A percentile compares a stretch with the other conserved stretches of the same genome.
Conservation (phyloP, 257 asterid genomes). For the Catharanthus roseus region DNA sequence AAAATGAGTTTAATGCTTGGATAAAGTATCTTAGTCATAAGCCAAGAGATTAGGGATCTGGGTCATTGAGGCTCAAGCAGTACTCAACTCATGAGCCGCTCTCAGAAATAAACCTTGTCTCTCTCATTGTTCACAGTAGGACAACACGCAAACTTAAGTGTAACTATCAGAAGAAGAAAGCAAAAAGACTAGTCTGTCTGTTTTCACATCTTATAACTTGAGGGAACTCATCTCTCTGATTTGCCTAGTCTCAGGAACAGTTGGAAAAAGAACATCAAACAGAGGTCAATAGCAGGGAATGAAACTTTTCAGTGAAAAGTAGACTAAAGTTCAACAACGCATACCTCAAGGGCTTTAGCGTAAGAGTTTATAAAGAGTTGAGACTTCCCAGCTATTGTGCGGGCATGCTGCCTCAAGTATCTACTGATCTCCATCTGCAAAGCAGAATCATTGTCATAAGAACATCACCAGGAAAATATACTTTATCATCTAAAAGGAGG, state of each 20-base stretch:
- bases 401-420: conserved; percentile 82
- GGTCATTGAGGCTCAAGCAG: too few relatives aligned
- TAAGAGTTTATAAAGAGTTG: conserved; percentile 81
- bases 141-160: neutral
- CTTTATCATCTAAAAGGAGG: conserved; percentile 12
- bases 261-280: neutral
- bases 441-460: conserved; percentile 15
- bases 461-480: neutral
- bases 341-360: conserved; percentile 91
- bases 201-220: neutral
- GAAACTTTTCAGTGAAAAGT: neutral
- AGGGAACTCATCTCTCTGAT: neutral
- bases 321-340: conserved; percentile 6
- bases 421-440: conserved; percentile 85
- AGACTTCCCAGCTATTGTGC: conserved; percentile 76
- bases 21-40: neutral
- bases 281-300: neutral
- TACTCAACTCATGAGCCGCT: neutral
- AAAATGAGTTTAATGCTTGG: neutral
- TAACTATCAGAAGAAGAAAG: neutral
- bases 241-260: neutral
- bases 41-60: too few relatives aligned
- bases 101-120: neutral
- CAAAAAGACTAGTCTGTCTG: neutral
- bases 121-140: neutral